Percentiles rank a stretch among this genome's conserved stretches.
These are phyloP conservation scores for Teratosphaeria gauchensis DNA, from an alignment of 2,329 filamentous ascomycete species.

Conservation along the genomic window DNA sequence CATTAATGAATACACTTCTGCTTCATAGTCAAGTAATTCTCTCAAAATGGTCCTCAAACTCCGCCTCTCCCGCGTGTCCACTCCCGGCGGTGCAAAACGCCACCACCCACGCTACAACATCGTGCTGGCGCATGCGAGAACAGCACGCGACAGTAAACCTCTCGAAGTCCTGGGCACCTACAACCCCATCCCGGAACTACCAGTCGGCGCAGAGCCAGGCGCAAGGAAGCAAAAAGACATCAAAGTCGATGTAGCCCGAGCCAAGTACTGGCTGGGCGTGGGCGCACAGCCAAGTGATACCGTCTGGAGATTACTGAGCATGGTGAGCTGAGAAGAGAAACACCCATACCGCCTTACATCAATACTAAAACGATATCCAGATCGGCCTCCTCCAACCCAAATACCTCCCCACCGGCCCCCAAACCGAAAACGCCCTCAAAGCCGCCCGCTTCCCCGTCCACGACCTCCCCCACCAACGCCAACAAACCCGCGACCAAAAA, in stretches of 20 bases:
- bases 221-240: constrained; percentile 79
- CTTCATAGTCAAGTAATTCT: neutral
- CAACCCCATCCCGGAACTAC: constrained; percentile 51
- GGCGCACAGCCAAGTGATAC: constrained; percentile 89
- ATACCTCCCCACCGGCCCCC: constrained; percentile 25
- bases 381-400: constrained; percentile 35
- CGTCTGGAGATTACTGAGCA: constrained; percentile 73
- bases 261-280: constrained; percentile 94
- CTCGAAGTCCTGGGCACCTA: constrained; percentile 78
- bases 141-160: constrained; percentile 76
- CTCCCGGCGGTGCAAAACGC: constrained; percentile 43
- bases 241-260: constrained; percentile 67
- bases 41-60: constrained; percentile 74
- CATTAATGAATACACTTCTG: too few species aligned
- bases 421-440: constrained; percentile 22
- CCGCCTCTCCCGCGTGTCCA: constrained; percentile 82
- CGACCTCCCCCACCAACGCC: neutral
- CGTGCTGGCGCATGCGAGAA: constrained; percentile 78
- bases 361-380: constrained; percentile 12
- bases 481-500: neutral
- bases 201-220: constrained; percentile 39
- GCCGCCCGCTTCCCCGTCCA: constrained; percentile 24
- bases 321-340: constrained; percentile 47
- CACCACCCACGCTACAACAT: constrained; percentile 97
- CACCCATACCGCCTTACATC: neutral